Conservation (phyloP, 2,329 filamentous ascomycete genomes). For the Onygenales sp. region DNA sequence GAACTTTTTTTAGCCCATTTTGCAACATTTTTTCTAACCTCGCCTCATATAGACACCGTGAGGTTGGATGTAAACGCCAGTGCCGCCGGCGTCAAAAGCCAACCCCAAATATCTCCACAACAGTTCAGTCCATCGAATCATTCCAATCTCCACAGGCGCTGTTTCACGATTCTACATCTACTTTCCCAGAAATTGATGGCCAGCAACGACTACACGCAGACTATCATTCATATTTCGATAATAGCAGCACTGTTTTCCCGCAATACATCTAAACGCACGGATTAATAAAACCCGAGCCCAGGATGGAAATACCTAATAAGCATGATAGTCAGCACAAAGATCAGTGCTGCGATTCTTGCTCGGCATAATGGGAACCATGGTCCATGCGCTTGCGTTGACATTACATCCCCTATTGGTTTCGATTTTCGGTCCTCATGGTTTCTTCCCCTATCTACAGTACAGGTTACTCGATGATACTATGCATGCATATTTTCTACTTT, state of each 20-base stretch:
- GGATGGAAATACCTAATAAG: no score
- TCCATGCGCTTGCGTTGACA: neutral
- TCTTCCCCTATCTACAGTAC: neutral
- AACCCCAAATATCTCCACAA: neutral
- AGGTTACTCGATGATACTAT: neutral
- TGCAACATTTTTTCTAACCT: neutral
- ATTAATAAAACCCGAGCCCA: neutral
- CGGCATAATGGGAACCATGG: neutral
- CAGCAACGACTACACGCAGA: neutral
- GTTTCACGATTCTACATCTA: neutral
- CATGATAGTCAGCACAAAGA: neutral
- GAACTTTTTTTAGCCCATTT: neutral
- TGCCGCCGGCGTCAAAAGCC: constrained; percentile 4
- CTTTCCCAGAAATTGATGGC: neutral
- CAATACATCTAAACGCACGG: neutral
- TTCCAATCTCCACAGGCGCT: neutral
- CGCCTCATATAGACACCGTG: constrained; percentile 8
- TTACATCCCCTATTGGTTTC: neutral
- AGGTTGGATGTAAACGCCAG: constrained; percentile 13
- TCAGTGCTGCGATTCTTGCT: neutral
- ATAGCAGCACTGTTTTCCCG: neutral
- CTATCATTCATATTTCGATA: constrained; percentile 2
- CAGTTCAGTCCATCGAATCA: neutral
- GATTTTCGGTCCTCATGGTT: neutral
- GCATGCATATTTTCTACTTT: neutral